Percentiles rank a stretch among this genome's conserved stretches.
phyloP scores from a whole-genome alignment of 306 rosid genomes.

The Morella rubra region DNA sequence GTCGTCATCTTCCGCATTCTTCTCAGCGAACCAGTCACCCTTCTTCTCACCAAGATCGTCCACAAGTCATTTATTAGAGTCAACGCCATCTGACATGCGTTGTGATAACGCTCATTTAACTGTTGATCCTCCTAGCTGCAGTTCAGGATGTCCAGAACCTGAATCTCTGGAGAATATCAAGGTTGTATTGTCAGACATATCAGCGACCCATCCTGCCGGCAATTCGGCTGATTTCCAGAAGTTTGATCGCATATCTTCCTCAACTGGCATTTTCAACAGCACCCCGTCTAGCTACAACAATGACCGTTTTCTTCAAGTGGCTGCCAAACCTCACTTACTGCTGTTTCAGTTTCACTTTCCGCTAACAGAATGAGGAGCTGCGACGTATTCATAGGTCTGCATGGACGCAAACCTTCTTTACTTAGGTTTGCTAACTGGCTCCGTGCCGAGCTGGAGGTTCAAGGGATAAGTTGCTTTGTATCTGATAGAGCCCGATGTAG shows the following conservation, averaged over 20 bases:
- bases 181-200: slow-evolving; percentile 43
- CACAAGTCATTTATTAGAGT: slow-evolving; percentile 49
- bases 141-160: slow-evolving; percentile 48
- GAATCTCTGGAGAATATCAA: slow-evolving; percentile 46
- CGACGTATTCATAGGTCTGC: slow-evolving; percentile 77
- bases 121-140: slow-evolving; percentile 49
- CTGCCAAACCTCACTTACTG: slow-evolving; percentile 36
- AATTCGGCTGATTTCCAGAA: slow-evolving; percentile 48
- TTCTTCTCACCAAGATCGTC: slow-evolving; percentile 85
- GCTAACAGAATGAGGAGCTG: slow-evolving; percentile 64
- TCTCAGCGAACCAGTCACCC: slow-evolving; percentile 85
- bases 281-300: slow-evolving; percentile 50
- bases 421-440: slow-evolving; percentile 77
- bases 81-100: slow-evolving; percentile 42
- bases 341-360: slow-evolving; percentile 61
- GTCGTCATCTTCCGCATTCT: slow-evolving; percentile 74
- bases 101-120: slow-evolving; percentile 47
- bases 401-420: slow-evolving; percentile 62
- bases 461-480: slow-evolving; percentile 80
- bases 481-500: slow-evolving; percentile 73
- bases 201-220: slow-evolving; percentile 43
- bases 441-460: slow-evolving; percentile 76
- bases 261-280: slow-evolving; percentile 59
- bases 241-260: slow-evolving; percentile 53
- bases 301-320: slow-evolving; percentile 37